phyloP scores from a whole-genome alignment of 371 early-diverging fungal species.

The Mucor velutinosus region DNA sequence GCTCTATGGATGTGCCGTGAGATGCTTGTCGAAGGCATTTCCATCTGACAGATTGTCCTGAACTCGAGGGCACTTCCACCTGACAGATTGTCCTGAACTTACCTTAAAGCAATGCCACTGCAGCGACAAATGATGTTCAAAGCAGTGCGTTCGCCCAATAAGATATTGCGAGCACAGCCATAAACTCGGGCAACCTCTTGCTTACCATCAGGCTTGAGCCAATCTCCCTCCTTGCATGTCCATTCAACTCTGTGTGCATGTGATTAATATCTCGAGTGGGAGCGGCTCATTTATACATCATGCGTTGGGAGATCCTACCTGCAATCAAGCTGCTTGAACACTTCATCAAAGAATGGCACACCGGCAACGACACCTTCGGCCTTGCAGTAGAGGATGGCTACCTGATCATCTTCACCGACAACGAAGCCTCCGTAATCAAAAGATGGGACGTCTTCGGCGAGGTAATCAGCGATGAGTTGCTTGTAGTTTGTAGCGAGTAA shows the following conservation, averaged over 20 bases:
- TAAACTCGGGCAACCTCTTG: slow-evolving; percentile 80
- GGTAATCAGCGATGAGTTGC: slow-evolving; percentile 72
- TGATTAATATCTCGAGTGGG: neutral
- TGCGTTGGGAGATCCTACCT: slow-evolving; percentile 48
- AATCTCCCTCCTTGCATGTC: slow-evolving; percentile 79
- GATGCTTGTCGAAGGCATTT: neutral
- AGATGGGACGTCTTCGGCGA: slow-evolving; percentile 93
- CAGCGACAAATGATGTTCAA: slow-evolving; percentile 94
- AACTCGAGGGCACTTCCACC: neutral
- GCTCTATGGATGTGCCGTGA: slow-evolving; percentile 33
- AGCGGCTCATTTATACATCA: neutral
- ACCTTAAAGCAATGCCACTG: slow-evolving; percentile 91
- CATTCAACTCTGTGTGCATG: slow-evolving; percentile 78
- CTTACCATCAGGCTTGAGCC: slow-evolving; percentile 68
- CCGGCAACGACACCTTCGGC: slow-evolving; percentile 93
- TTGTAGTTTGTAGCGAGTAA: slow-evolving; percentile 80
- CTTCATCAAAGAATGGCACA: slow-evolving; percentile 93
- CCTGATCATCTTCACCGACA: slow-evolving; percentile 87
- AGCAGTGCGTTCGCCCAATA: slow-evolving; percentile 94
- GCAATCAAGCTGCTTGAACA: slow-evolving; percentile 90
- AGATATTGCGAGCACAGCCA: slow-evolving; percentile 83
- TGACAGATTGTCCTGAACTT: slow-evolving; percentile 13
- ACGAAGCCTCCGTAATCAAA: slow-evolving; percentile 98
- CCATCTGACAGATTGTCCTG: neutral
- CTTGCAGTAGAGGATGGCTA: slow-evolving; percentile 88